Conservation (phyloP, 495 filamentous ascomycete species). For the Annulohypoxylon moriforme region DNA sequence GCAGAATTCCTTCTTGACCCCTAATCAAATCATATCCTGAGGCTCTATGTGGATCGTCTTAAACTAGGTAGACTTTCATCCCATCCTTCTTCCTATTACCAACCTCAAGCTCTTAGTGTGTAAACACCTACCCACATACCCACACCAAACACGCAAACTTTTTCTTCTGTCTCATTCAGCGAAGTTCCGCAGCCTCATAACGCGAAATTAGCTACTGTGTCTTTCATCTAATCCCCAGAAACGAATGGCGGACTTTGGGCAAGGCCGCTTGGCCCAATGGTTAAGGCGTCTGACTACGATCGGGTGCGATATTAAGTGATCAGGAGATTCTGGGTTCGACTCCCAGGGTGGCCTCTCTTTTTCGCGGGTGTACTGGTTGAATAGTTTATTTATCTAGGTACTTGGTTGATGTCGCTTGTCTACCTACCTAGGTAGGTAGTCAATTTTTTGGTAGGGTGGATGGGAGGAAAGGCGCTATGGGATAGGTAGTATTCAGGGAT, state of each 20-base stretch:
- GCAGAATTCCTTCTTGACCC: background rate
- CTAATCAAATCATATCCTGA: background rate
- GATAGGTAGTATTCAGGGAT: too few relatives aligned
- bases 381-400: too few relatives aligned
- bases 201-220: background rate
- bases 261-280: slow-evolving; percentile 34
- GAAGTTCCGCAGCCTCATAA: background rate
- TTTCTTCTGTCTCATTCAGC: background rate
- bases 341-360: slow-evolving; percentile 28
- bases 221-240: background rate
- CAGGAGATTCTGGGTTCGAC: slow-evolving; percentile 39
- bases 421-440: background rate
- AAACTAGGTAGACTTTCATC: slow-evolving; percentile 1
- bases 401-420: background rate
- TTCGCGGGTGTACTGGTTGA: too few relatives aligned
- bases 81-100: background rate
- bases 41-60: background rate
- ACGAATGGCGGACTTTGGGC: background rate
- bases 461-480: background rate
- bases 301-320: slow-evolving; percentile 2
- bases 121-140: background rate
- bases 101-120: background rate
- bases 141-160: background rate
- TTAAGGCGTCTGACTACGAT: slow-evolving; percentile 39
- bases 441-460: background rate